Percentiles rank a stretch among this genome's conserved stretches.
Conservation (phyloP, 2,329 filamentous ascomycete genomes). For the Ceratocystis cacaofunesta region DNA sequence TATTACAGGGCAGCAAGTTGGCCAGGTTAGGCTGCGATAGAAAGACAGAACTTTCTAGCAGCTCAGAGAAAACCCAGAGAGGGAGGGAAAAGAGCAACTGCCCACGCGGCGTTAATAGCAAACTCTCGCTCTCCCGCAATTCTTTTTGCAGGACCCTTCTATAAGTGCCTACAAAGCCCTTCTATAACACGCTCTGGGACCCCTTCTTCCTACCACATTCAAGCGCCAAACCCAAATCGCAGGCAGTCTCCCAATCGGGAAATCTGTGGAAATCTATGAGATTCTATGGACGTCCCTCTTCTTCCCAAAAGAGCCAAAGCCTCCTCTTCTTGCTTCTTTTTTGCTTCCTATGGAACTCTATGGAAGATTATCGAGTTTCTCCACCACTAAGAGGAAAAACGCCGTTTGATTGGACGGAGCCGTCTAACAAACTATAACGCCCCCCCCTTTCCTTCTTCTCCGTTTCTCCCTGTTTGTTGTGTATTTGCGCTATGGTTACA, state of each 20-base stretch:
- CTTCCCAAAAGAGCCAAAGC: slow-evolving; percentile 4
- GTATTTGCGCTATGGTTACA: neutral
- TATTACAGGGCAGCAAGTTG: neutral
- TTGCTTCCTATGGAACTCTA: neutral
- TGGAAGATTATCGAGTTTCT: neutral
- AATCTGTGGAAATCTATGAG: slow-evolving; percentile 1
- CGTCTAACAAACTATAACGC: neutral
- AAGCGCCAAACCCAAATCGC: neutral
- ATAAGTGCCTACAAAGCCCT: neutral
- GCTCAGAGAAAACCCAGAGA: neutral
- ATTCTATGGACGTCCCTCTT: neutral
- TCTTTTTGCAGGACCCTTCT: neutral
- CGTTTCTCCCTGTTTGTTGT: neutral
- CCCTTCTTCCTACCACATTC: neutral
- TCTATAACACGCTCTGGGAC: neutral
- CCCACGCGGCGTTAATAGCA: neutral
- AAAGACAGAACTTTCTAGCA: neutral
- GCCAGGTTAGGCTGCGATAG: neutral
- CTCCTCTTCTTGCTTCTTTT: neutral
- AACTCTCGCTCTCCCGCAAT: neutral
- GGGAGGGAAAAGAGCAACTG: neutral
- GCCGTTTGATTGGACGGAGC: neutral
- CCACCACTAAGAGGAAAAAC: neutral
- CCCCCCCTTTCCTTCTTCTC: neutral
- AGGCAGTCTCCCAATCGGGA: neutral